These are phyloP conservation scores for Fusarium floridanum DNA, from an alignment of 2,329 filamentous ascomycete species.

Conservation along the genomic window DNA sequence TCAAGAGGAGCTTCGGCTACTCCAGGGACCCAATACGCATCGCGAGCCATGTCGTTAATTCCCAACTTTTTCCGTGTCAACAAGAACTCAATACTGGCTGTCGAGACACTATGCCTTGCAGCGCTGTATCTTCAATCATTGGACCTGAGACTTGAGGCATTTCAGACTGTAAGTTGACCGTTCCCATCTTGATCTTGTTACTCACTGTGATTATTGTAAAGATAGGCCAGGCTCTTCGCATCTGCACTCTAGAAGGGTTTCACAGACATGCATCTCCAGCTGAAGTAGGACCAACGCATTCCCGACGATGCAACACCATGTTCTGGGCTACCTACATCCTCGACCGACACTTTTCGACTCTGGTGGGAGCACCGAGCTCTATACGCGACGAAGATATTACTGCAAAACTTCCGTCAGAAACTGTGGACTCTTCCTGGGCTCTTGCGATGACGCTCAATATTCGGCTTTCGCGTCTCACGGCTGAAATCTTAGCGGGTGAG, in stretches of 20 bases:
- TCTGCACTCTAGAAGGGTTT: not conserved
- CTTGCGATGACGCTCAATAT: not conserved
- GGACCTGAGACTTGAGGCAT: not conserved
- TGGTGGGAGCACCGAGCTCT: not conserved
- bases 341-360: not conserved
- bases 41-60: not conserved
- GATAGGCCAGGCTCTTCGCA: not conserved
- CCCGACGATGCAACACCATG: not conserved
- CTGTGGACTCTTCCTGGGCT: not conserved
- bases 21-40: not conserved
- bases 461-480: not conserved
- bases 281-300: not conserved
- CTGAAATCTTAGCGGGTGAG: not conserved
- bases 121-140: not conserved
- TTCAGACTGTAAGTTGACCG: not conserved
- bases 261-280: not conserved
- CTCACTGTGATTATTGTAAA: not conserved
- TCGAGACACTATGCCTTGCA: not conserved
- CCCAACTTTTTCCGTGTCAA: not conserved
- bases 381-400: not conserved
- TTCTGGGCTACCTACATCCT: not conserved
- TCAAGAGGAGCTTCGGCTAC: not conserved
- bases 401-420: not conserved
- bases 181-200: not conserved
- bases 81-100: not conserved